Evolutionary conservation across 176 grass and related monocot genomes (phyloP).

Genomic region (Zizania latifolia): DNA sequence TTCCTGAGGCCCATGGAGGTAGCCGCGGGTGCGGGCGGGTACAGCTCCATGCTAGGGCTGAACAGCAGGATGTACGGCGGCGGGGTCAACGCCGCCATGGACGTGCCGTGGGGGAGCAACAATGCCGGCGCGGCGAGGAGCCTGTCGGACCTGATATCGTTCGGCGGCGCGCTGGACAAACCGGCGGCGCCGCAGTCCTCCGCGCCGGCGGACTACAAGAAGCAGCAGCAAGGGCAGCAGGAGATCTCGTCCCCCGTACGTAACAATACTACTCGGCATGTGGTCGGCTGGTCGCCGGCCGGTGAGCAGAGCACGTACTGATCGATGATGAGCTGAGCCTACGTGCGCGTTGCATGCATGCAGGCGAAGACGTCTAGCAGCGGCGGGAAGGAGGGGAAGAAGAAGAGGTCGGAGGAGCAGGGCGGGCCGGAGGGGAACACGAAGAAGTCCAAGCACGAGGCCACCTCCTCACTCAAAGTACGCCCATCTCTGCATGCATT

Average conservation of each 20-base stretch:
- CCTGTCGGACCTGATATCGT: slow-evolving; percentile 75
- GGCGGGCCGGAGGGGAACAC: slow-evolving; percentile 29
- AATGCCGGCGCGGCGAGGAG: slow-evolving; percentile 48
- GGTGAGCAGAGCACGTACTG: not conserved
- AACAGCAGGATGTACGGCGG: slow-evolving; percentile 44
- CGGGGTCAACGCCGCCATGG: slow-evolving; percentile 24
- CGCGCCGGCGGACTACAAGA: slow-evolving; percentile 42
- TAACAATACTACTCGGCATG: not conserved
- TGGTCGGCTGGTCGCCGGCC: too few relatives aligned
- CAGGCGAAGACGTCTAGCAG: slow-evolving; percentile 45
- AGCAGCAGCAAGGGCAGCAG: slow-evolving; percentile 38
- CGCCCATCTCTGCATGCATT: not conserved
- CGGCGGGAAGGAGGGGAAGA: slow-evolving; percentile 55
- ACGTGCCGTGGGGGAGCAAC: slow-evolving; percentile 58
- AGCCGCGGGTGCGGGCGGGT: not conserved
- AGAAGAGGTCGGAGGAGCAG: slow-evolving; percentile 62
- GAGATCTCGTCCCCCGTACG: slow-evolving; percentile 60
- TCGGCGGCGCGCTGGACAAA: slow-evolving; percentile 34
- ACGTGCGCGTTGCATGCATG: not conserved
- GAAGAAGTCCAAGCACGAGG: slow-evolving; percentile 73
- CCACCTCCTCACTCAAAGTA: slow-evolving; percentile 60
- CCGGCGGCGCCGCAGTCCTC: not conserved
- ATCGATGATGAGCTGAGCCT: not conserved
- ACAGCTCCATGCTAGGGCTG: slow-evolving; percentile 53
- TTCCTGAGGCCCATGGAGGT: slow-evolving; percentile 19